phyloP scores from a whole-genome alignment of 441 rosid genomes.

The Theobroma grandiflorum region DNA sequence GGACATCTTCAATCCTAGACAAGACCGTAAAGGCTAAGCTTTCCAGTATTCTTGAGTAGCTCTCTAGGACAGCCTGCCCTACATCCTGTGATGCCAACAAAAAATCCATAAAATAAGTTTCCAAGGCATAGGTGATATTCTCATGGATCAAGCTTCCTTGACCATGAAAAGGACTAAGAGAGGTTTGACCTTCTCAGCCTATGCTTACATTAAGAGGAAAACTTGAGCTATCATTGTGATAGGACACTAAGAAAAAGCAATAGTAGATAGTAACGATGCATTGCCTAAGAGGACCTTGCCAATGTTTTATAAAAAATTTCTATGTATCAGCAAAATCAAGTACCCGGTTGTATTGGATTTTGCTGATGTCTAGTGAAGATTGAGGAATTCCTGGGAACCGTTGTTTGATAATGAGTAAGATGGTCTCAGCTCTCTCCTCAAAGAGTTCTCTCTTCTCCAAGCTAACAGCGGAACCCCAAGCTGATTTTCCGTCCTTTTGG shows the following conservation, averaged over 20 bases:
- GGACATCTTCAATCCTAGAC: constrained; percentile 90
- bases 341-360: constrained; percentile 89
- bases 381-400: constrained; percentile 88
- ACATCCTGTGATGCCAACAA: constrained; percentile 62
- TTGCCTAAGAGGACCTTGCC: background rate
- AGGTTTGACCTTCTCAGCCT: background rate
- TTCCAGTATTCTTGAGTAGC: constrained; percentile 94
- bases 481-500: constrained; percentile 82
- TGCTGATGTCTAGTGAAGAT: constrained; percentile 90
- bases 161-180: background rate
- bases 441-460: constrained; percentile 88
- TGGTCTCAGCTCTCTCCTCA: constrained; percentile 96
- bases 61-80: constrained; percentile 90
- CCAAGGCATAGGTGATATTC: background rate
- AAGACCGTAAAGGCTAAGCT: constrained; percentile 87
- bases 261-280: background rate
- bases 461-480: constrained; percentile 89
- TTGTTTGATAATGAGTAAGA: constrained; percentile 83
- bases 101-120: background rate
- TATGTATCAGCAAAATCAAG: background rate
- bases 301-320: background rate
- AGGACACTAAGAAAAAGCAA: background rate
- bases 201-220: background rate
- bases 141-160: background rate
- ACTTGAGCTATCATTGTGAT: background rate